A percentile compares a stretch with the other conserved stretches of the same genome.
phyloP scores from a whole-genome alignment of 345 rosid genomes.

The Salix suchowensis region DNA sequence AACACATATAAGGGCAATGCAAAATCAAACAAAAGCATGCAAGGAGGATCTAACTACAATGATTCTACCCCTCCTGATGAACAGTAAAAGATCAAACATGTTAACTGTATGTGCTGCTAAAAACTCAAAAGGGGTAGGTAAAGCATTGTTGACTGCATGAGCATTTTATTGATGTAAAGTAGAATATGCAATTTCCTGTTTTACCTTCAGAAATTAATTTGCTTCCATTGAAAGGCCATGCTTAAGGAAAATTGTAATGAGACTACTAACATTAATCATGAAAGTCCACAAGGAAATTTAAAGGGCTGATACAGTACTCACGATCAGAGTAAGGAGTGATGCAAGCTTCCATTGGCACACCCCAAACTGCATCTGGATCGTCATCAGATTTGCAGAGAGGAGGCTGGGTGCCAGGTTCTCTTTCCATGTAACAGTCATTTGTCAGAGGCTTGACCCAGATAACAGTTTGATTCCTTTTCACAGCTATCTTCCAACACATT shows the following conservation, averaged over 20 bases:
- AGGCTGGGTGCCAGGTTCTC: constrained; percentile 82
- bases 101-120: background rate
- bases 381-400: constrained; percentile 83
- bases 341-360: constrained; percentile 90
- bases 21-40: background rate
- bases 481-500: constrained; percentile 97
- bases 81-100: background rate
- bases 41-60: background rate
- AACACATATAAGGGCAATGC: background rate
- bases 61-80: background rate
- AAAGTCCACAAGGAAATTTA: background rate
- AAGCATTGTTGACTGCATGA: background rate
- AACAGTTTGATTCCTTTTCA: constrained; percentile 89
- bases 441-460: constrained; percentile 92
- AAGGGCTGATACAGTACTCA: constrained; percentile 37
- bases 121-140: background rate
- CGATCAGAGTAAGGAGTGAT: constrained; percentile 82
- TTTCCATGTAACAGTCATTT: constrained; percentile 78
- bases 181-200: background rate
- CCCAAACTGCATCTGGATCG: constrained; percentile 88
- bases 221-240: background rate
- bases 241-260: background rate
- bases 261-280: background rate
- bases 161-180: background rate
- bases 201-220: background rate